A percentile compares a stretch with the other conserved stretches of the same genome.
Conservation (phyloP, 108 stramenopile genomes). For the Cyclostephanos tholiformis region DNA sequence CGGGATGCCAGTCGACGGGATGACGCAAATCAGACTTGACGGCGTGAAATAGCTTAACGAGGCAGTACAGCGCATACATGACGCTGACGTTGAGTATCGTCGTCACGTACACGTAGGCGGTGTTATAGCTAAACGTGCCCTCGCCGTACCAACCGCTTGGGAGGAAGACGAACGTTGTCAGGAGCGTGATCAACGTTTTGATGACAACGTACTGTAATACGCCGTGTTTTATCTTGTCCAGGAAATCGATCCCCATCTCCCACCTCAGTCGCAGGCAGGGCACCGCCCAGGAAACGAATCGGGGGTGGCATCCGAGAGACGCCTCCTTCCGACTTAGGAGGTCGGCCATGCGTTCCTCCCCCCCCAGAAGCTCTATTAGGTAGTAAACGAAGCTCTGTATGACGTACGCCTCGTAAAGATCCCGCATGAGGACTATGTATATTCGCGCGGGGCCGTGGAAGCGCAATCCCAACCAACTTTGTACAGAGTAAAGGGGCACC, state of each 20-base stretch:
- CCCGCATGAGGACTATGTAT: conserved; percentile 65
- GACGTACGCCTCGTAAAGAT: conserved; percentile 81
- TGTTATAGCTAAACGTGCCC: conserved; percentile 69
- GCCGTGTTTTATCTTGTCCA: conserved; percentile 87
- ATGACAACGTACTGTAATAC: conserved; percentile 96
- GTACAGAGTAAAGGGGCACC: conserved; percentile 77
- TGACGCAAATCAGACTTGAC: conserved; percentile 72
- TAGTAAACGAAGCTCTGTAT: conserved; percentile 79
- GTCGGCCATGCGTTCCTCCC: conserved; percentile 63
- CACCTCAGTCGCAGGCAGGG: conserved; percentile 39
- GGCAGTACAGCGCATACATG: conserved; percentile 92
- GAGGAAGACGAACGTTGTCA: conserved; percentile 72
- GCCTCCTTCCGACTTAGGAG: conserved; percentile 62
- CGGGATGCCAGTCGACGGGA: conserved; percentile 86
- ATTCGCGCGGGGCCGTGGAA: conserved; percentile 55
- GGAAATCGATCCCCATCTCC: conserved; percentile 84
- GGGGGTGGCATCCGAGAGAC: conserved; percentile 54
- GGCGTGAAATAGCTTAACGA: conserved; percentile 92
- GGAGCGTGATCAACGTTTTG: conserved; percentile 72
- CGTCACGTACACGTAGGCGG: conserved; percentile 80
- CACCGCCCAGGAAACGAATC: conserved; percentile 47
- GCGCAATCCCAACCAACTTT: conserved; percentile 57
- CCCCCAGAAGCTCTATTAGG: conserved; percentile 70
- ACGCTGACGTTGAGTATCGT: conserved; percentile 83
- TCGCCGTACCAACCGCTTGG: conserved; percentile 78